These are phyloP conservation scores for Pleurotus cornucopiae DNA, from an alignment of 768 basidiomycete genomes.

Conservation along the genomic window DNA sequence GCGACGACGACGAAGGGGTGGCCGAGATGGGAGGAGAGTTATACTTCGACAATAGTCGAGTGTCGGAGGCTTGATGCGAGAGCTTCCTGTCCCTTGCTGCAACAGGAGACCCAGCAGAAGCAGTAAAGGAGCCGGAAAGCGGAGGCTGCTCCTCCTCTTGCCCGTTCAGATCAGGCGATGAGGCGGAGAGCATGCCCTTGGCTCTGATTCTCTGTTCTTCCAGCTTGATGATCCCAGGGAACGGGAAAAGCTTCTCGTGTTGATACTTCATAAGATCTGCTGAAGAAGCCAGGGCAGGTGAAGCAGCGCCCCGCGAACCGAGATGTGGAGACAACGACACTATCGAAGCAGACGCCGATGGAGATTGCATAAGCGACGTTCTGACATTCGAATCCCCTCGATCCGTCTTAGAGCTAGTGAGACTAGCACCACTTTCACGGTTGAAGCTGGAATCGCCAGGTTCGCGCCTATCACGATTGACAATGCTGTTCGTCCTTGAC, in stretches of 20 bases:
- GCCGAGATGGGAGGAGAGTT: conserved; percentile 37
- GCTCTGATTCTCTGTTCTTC: conserved; percentile 68
- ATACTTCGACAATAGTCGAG: conserved; percentile 55
- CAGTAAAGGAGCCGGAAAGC: conserved; percentile 42
- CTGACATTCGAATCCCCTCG: conserved; percentile 36
- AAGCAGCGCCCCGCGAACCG: conserved; percentile 54
- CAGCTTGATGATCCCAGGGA: conserved; percentile 80
- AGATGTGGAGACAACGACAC: conserved; percentile 56
- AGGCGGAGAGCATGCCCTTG: conserved; percentile 44
- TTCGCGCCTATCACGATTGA: conserved; percentile 60
- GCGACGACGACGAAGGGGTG: conserved; percentile 41
- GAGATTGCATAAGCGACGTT: conserved; percentile 45
- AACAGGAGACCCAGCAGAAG: conserved; percentile 47
- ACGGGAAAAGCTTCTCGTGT: conserved; percentile 81
- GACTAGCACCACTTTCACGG: conserved; percentile 72
- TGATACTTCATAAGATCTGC: conserved; percentile 72
- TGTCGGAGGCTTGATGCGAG: conserved; percentile 68
- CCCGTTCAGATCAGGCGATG: conserved; percentile 42
- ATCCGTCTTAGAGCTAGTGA: conserved; percentile 59
- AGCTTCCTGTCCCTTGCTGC: conserved; percentile 55
- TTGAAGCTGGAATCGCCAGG: conserved; percentile 71
- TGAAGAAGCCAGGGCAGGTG: conserved; percentile 75
- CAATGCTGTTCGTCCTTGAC: conserved; percentile 75
- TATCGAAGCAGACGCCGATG: conserved; percentile 69
- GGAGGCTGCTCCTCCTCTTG: conserved; percentile 46